Base-by-base conservation (phyloP, 768 basidiomycete genomes). In the Strobilomyces dryophilus region DNA sequence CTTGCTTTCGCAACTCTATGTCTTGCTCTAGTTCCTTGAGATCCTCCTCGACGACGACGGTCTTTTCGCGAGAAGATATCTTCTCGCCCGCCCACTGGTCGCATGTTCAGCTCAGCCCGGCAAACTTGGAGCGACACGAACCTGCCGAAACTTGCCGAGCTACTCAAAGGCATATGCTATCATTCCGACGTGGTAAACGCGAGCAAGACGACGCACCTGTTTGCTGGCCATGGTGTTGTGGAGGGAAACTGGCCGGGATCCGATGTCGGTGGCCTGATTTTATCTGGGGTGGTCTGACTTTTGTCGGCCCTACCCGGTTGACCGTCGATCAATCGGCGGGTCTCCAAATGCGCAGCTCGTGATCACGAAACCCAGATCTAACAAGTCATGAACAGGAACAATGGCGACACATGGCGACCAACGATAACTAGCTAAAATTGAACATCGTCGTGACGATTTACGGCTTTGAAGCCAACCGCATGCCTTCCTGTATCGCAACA, bases 11-110 rank as follows among this genome's bases (percentile, higher is more conserved):
- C 29, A 92, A 72, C 48, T 95, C 92, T 27, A 97, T 82, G 65
- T 95, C 92, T 61, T 79, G 78, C 69, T 95, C 91, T 42, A 94
- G 75, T 45, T 87, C 89, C 35, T 74, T 79, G 67, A 95, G 88
- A 57, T 93, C 92, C 24, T 87, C 56, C 39, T 56, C 86, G 3
- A 87, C 82, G 31, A 87, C 78, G 40, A 80, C 71, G 2, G 88
- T 84, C 77, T 89, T 95, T 66, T 92, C 89, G 57, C 85, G 81
- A 24, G 86, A 79, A 37, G 89, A 84, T 49, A 97, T 91, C 60
- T 89, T 87, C 72, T 95, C 92, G 39, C 89, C 90, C 6, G 89
- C 90, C 88, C 91, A 90, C 89, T 94, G 62, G 17, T 45, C 10
- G 15, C 18, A 18, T 55, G 65, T 71, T 62, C 64, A 61, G 47